Base-by-base conservation (phyloP, 164 flowering plant genomes). In the Akebia trifoliata region DNA sequence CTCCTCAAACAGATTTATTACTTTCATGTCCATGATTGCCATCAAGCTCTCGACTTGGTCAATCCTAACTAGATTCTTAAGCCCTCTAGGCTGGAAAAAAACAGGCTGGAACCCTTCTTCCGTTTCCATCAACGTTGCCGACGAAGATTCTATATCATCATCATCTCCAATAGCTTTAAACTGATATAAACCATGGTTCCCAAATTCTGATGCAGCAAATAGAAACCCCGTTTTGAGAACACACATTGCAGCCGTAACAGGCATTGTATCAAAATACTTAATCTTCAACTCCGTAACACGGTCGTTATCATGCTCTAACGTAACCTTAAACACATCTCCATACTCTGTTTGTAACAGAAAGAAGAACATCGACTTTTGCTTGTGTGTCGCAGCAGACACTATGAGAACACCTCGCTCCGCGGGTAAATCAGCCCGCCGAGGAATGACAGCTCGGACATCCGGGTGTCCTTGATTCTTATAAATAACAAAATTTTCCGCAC, bases 181-280 rank as follows among this genome's bases (percentile, higher is more conserved):
- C 75, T 94, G 99, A 74, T 94, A 94, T 61, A 94, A 65, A 0
- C 76, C 92, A 78, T 94, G 99, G 60, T 94, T 90, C 20, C 99
- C 97, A 83, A 87, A 90, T 73, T 93, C 99, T 0, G 99, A 93
- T 0, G 99, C 96, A 39, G 99, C 97, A 83, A 93, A 90, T 53
- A 93, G 56, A 66, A 84, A 84, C 46, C 97, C 97, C 0, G 89
- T 72, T 55, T 87, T 87, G 74, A 93, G 37, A 31, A 93, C 89
- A 62, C 96, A 87, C 83, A 93, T 72, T 12, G 99, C 78, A 7
- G 92, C 63, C 0, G 95, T 79, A 20, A 86, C 91, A 0, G 99
- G 96, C 26, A 93, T 86, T 0, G 99, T 90, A 68, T 93, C 99
- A 70, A 93, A 93, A 57, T 93, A 93, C 71, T 93, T 93, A 8